Evolutionary conservation across 176 grass and related monocot genomes (phyloP), one percentile per base, ranked within the genome.

Genomic region (Carex myosuroides): DNA sequence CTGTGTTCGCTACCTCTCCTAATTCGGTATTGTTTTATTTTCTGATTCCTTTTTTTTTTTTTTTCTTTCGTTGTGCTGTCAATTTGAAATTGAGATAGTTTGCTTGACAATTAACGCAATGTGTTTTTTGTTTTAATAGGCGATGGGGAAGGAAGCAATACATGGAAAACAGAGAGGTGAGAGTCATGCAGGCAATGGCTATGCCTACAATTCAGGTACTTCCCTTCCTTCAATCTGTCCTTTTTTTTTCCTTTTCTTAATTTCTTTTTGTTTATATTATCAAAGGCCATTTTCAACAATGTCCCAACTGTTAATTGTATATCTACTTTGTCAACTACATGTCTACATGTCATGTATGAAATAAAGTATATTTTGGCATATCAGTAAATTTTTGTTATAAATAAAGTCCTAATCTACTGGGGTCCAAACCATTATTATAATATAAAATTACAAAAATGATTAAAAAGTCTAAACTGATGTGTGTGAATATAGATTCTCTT

Each of bases 161-260:
- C 79, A 63, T 29, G 59, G 68, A 52, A 86, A 84, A 67, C 80
- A 84, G 61, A 89, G 71, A 69, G 33, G 30, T 59, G 84, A 86
- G n/a, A 37, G 24, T 58, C 84, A 60, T 54, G 80, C 42, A 59
- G 88, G 84, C 29, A 74, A 80, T 79, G 59, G 50, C 60, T 75
- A 84, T 24, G 80, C 62, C 22, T 73, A 64, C 54, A 64, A 10
- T n/a, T 71, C 79, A 53, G 86, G 70, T 83, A 37, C 1, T 72
- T 76, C 5, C 32, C 22, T 41, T 42, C 24, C n/a, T 67, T 81
- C n/a, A 57, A 54, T 52, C 13, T 39, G 16, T 69, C 13, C 29
- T 8, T 21, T 29, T 8, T 74, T 22, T 18, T 8, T 50, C 30
- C 64, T n/a, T 3, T 48, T 33, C 35, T 55, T 76, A 20, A 16